Percentiles rank a stretch among this genome's conserved stretches.
phyloP scores from a whole-genome alignment of 768 basidiomycete species.

The Porpolomopsis calyptriformis region DNA sequence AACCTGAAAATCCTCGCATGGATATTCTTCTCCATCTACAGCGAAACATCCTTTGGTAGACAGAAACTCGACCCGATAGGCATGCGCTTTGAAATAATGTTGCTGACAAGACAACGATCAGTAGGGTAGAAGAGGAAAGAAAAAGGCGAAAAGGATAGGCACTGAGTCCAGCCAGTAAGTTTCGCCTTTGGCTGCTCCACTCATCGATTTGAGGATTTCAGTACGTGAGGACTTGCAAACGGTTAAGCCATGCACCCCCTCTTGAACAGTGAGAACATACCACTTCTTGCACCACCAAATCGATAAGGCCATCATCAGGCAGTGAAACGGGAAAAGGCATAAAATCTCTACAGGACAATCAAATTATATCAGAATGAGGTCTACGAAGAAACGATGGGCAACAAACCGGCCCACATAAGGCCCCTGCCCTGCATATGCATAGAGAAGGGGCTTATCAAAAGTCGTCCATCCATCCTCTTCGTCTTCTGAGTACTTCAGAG shows the following conservation, averaged over 20 bases:
- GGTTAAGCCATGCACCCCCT: not conserved
- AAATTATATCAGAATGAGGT: not conserved
- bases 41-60: slow-evolving; percentile 43
- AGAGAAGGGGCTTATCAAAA: slow-evolving; percentile 58
- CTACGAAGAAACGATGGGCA: not conserved
- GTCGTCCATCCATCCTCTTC: slow-evolving; percentile 58
- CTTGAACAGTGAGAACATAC: slow-evolving; percentile 29
- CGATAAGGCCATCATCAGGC: slow-evolving; percentile 71
- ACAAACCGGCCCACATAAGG: slow-evolving; percentile 59
- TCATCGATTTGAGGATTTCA: slow-evolving; percentile 42
- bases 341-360: slow-evolving; percentile 37
- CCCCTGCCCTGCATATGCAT: slow-evolving; percentile 68
- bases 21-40: slow-evolving; percentile 71
- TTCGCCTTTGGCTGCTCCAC: slow-evolving; percentile 52
- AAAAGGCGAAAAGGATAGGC: slow-evolving; percentile 14
- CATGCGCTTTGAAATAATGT: slow-evolving; percentile 61
- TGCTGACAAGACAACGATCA: slow-evolving; percentile 31
- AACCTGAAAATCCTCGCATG: slow-evolving; percentile 65
- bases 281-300: slow-evolving; percentile 53
- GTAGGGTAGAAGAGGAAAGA: not conserved
- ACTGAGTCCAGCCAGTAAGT: slow-evolving; percentile 55
- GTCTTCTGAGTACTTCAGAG: slow-evolving; percentile 32
- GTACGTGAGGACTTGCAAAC: slow-evolving; percentile 34
- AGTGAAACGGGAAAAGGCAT: slow-evolving; percentile 80
- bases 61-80: slow-evolving; percentile 62